A percentile compares a stretch with the other conserved stretches of the same genome.
Evolutionary conservation across 2,329 filamentous ascomycete genomes (phyloP).

Genomic region (Ophiostoma quercus): DNA sequence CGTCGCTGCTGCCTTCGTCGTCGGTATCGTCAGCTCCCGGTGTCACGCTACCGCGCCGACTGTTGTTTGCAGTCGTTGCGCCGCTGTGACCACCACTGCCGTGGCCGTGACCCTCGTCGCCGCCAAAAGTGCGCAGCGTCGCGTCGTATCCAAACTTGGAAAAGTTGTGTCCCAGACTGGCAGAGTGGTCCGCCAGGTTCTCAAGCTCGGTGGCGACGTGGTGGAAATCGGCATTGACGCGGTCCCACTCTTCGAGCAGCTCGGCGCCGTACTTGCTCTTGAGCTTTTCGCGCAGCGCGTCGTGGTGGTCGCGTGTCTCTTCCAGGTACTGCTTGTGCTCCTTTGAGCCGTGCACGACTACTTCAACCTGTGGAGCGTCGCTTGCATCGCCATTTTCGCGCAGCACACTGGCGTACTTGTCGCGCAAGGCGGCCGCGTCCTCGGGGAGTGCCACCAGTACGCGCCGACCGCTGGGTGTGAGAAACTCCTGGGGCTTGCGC

Average conservation of each 20-base stretch:
- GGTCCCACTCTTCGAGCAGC: constrained; percentile 51
- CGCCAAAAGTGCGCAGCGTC: constrained; percentile 45
- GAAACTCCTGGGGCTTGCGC: constrained; percentile 47
- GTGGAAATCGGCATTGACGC: constrained; percentile 49
- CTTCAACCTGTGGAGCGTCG: constrained; percentile 42
- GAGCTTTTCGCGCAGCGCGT: constrained; percentile 43
- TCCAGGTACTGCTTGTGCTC: constrained; percentile 45
- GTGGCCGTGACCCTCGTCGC: constrained; percentile 29
- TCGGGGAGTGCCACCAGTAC: constrained; percentile 55
- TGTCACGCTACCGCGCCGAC: constrained; percentile 13
- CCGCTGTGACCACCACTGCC: constrained; percentile 13
- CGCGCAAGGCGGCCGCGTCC: constrained; percentile 46
- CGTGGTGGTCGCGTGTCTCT: constrained; percentile 50
- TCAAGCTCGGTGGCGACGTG: constrained; percentile 50
- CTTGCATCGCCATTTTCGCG: constrained; percentile 21
- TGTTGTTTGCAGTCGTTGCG: constrained; percentile 10
- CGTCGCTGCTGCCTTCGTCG: constrained; percentile 17
- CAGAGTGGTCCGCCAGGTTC: constrained; percentile 45
- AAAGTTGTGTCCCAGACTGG: constrained; percentile 54
- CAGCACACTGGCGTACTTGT: constrained; percentile 37
- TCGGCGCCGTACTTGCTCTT: constrained; percentile 45
- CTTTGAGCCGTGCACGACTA: constrained; percentile 53
- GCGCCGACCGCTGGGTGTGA: constrained; percentile 50
- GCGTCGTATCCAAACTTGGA: constrained; percentile 59
- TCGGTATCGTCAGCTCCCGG: constrained; percentile 25